Evolutionary conservation across 2,329 filamentous ascomycete species (phyloP).

Genomic region (Leptographium radiaticola): DNA sequence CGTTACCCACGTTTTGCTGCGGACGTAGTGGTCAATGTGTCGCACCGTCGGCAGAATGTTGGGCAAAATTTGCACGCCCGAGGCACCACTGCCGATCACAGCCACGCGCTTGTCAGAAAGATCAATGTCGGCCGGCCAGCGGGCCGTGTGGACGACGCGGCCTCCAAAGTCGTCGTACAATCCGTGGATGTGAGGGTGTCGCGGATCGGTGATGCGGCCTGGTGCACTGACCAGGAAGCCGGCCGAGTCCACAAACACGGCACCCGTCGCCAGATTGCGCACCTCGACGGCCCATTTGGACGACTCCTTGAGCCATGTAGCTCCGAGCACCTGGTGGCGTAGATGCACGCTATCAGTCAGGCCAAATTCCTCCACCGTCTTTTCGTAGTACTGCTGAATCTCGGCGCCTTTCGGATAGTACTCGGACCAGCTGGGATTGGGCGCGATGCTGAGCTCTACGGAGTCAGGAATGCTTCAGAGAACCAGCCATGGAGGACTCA

Average conservation of each 20-base stretch:
- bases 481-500: no score
- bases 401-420: constrained; percentile 11
- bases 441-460: constrained; percentile 8
- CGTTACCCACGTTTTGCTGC: constrained; percentile 14
- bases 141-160: constrained; percentile 7
- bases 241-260: constrained; percentile 20
- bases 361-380: constrained; percentile 4
- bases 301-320: constrained; percentile 7
- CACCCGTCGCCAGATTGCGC: constrained; percentile 26
- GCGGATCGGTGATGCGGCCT: constrained; percentile 7
- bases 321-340: constrained; percentile 6
- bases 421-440: constrained; percentile 11
- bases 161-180: constrained; percentile 4
- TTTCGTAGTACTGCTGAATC: constrained; percentile 12
- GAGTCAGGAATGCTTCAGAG: not conserved
- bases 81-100: constrained; percentile 18
- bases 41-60: constrained; percentile 11
- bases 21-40: constrained; percentile 13
- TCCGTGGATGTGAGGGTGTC: constrained; percentile 7
- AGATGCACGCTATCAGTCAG: constrained; percentile 1
- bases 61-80: constrained; percentile 17
- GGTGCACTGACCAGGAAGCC: constrained; percentile 9
- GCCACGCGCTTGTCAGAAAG: constrained; percentile 14
- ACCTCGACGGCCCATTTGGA: constrained; percentile 17
- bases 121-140: constrained; percentile 3